phyloP scores from a whole-genome alignment of 1,139 yeast genomes.

The Blastobotrys arbuscula region DNA sequence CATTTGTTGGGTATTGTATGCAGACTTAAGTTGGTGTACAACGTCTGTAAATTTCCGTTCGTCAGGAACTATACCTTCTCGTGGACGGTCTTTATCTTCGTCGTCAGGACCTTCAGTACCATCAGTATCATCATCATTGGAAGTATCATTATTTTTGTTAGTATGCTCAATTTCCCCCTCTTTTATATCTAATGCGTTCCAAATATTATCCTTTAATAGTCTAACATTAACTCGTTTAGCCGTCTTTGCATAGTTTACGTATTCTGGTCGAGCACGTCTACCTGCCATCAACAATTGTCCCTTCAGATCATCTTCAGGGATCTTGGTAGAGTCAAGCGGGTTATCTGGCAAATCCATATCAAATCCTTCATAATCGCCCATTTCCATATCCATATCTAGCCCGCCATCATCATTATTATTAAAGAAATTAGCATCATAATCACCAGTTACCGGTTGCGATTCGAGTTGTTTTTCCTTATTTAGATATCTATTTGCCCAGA shows the following conservation, averaged over 20 bases:
- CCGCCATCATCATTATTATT: constrained; percentile 31
- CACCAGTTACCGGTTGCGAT: constrained; percentile 27
- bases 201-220: constrained; percentile 71
- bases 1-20: constrained; percentile 34
- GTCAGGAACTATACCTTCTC: too few species aligned
- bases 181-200: constrained; percentile 47
- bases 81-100: constrained; percentile 14
- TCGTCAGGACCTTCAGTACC: constrained; percentile 8
- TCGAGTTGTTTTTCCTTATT: constrained; percentile 34
- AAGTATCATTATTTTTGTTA: not conserved
- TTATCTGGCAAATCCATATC: not conserved
- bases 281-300: constrained; percentile 17
- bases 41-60: constrained; percentile 43
- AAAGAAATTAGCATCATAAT: constrained; percentile 44
- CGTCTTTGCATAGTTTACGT: constrained; percentile 67
- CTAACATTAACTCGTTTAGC: constrained; percentile 85
- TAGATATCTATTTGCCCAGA: constrained; percentile 53
- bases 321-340: constrained; percentile 21
- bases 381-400: constrained; percentile 12
- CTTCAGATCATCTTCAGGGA: constrained; percentile 11
- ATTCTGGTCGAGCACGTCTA: constrained; percentile 45
- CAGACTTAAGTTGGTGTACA: constrained; percentile 35
- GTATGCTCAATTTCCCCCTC: not conserved
- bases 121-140: not conserved
- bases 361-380: constrained; percentile 16